Evolutionary conservation across 345 rosid genomes (phyloP).

Genomic region (Corymbia maculata): DNA sequence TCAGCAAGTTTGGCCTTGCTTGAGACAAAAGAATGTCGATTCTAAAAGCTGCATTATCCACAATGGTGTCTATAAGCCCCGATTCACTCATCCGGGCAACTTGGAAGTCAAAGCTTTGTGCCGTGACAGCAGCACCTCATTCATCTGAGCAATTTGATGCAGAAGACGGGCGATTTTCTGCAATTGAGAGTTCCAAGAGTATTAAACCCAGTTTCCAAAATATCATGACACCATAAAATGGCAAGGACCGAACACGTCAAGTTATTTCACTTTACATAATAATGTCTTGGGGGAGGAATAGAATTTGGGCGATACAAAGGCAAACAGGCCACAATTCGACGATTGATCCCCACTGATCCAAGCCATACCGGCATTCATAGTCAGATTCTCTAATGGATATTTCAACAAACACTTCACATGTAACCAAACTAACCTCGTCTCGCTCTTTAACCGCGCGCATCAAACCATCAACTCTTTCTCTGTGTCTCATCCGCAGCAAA

Average conservation of each 20-base stretch:
- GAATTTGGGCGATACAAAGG: neutral
- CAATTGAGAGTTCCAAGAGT: neutral
- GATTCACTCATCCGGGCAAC: neutral
- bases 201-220: neutral
- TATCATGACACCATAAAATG: neutral
- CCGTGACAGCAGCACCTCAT: slow-evolving; percentile 1
- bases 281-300: neutral
- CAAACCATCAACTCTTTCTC: neutral
- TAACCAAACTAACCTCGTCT: slow-evolving; percentile 1
- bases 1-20: neutral
- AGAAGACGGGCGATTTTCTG: slow-evolving; percentile 10
- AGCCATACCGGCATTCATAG: neutral
- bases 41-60: neutral
- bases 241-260: neutral
- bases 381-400: neutral
- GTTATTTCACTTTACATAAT: neutral
- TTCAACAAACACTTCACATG: neutral
- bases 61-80: neutral
- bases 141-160: slow-evolving; percentile 10
- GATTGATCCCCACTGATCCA: neutral
- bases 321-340: neutral
- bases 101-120: neutral
- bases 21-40: neutral
- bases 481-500: neutral
- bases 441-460: neutral